Evolutionary conservation across 2,329 filamentous ascomycete species (phyloP).

Genomic region (Epichloe glyceriae): DNA sequence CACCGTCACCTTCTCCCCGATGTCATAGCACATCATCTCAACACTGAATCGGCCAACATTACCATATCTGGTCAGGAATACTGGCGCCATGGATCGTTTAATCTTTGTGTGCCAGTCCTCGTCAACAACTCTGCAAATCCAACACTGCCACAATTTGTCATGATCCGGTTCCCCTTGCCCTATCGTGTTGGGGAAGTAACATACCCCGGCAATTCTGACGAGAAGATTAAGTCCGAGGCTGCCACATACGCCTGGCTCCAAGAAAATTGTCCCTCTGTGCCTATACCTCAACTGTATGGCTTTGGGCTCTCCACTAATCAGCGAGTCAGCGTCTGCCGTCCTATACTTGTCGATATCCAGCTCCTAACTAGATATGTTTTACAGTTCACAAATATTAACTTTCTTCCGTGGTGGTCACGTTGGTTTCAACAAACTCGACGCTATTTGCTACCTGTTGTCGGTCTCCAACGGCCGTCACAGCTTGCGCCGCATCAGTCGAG

Average conservation of each 20-base stretch:
- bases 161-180: slow-evolving; percentile 3
- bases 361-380: neutral
- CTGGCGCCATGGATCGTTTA: neutral
- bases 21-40: neutral
- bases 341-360: neutral
- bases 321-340: slow-evolving; percentile 7
- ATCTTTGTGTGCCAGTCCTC: neutral
- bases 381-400: neutral
- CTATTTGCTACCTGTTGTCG: neutral
- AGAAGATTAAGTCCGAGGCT: slow-evolving; percentile 21
- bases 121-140: neutral
- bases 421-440: neutral
- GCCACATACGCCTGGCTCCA: slow-evolving; percentile 11
- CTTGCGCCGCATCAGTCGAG: slow-evolving; percentile 6
- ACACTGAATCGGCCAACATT: neutral
- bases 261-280: slow-evolving; percentile 11
- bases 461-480: slow-evolving; percentile 7
- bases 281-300: slow-evolving; percentile 13
- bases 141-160: neutral
- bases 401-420: neutral
- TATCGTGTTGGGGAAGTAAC: slow-evolving; percentile 22
- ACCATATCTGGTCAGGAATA: neutral
- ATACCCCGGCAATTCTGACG: slow-evolving; percentile 26
- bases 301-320: slow-evolving; percentile 11
- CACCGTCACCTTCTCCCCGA: neutral